These are phyloP conservation scores for Tranzscheliella williamsii DNA, from an alignment of 1,284 basidiomycete genomes.

Conservation along the genomic window DNA sequence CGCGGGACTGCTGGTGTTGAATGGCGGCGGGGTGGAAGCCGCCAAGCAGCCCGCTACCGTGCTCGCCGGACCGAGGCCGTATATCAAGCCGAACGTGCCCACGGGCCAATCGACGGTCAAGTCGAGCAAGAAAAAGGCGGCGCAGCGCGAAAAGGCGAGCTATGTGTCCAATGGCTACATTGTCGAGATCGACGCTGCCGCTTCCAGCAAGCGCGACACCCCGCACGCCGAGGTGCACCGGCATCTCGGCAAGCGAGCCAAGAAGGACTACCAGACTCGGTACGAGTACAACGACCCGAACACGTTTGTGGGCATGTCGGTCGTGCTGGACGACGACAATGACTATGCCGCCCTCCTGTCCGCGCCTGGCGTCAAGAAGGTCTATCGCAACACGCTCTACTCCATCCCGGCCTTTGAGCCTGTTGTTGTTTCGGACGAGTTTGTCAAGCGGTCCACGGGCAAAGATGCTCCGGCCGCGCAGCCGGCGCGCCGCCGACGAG, in stretches of 20 bases:
- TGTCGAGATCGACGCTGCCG: constrained; percentile 24
- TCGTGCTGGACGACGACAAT: constrained; percentile 37
- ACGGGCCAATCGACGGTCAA: constrained; percentile 16
- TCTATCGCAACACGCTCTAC: constrained; percentile 34
- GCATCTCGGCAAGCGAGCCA: constrained; percentile 34
- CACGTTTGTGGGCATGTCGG: constrained; percentile 39
- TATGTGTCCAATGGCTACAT: constrained; percentile 33
- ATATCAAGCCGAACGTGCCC: constrained; percentile 6
- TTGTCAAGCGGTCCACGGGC: constrained; percentile 35
- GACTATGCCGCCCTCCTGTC: constrained; percentile 30
- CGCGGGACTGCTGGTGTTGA: constrained; percentile 23
- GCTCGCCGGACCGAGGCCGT: constrained; percentile 21
- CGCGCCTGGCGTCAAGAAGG: constrained; percentile 34
- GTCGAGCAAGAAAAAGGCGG: constrained; percentile 17
- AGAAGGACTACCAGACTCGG: constrained; percentile 28
- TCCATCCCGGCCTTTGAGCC: constrained; percentile 36
- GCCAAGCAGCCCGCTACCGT: constrained; percentile 2
- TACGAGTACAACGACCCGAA: constrained; percentile 38
- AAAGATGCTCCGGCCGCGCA: constrained; percentile 7
- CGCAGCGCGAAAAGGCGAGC: constrained; percentile 20
- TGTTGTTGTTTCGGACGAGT: constrained; percentile 18
- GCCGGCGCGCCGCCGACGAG: constrained; percentile 7
- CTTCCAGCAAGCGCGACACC: constrained; percentile 20
- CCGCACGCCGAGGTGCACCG: constrained; percentile 32
- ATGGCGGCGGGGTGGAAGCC: constrained; percentile 11